Base-by-base conservation (phyloP, 2,329 filamentous ascomycete genomes). In the Colletotrichum plurivorum region DNA sequence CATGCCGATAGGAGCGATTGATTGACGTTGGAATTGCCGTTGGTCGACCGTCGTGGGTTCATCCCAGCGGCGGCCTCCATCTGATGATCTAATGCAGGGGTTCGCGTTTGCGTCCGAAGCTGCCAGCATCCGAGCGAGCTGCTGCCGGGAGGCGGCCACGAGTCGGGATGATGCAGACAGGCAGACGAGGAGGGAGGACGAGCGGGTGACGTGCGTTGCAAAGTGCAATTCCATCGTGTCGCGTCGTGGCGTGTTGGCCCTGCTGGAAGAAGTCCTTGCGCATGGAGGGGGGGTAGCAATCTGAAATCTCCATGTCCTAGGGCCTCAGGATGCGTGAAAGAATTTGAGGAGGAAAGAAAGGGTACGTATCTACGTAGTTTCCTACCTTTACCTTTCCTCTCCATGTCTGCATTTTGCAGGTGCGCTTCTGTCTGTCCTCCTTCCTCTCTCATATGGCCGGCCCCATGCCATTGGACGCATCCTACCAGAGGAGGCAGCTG, bases 71-170 rank as follows among this genome's bases (percentile, higher is more conserved):
- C 39, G 63, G 48, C 61, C 51, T 52, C 55, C 43, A 39, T 56
- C 62, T 67, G 67, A 69, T 66, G 67, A 39, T 56, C 62, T 67
- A 69, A 69, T 66, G 67, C 67, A 69, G 63, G 67, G 67, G 67
- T 36, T 51, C 59, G 61, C 54, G 43, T 43, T 36, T 22, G 51
- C 51, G 22, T 66, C 62, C 56, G 51, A 69, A 45, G 59, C 46
- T 48, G 54, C 39, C 60, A 43, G 54, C 7, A 41, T 10, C 48
- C 49, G 31, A 55, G 43, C 46, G 31, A 55, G 43, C 46, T 41
- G 31, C 7, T 36, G 31, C 31, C 31, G 31, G 61, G 51, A 51
- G 8, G 13, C 25, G 22, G 51, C 20, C 9, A 20, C 10, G 57
- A 67, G 16, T 39, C 49, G 66, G 65, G 61, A 68, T 22, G 65